Base-by-base conservation (phyloP, 2,329 filamentous ascomycete species). In the Lomentospora prolificans region DNA sequence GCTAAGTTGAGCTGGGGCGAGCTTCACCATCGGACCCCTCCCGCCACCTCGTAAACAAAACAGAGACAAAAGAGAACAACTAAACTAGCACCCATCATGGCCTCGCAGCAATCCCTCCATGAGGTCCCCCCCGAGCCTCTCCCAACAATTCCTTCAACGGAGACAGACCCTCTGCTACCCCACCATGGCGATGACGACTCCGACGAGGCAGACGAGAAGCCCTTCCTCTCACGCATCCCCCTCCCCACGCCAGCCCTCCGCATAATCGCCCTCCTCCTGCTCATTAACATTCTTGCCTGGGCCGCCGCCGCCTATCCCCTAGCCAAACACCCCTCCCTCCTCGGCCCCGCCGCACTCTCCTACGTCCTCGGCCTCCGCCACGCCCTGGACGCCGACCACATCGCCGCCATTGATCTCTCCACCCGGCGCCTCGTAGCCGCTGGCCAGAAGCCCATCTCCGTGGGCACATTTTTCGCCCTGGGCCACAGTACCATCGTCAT, bases 361-460 rank as follows among this genome's bases (percentile, higher is more conserved):
- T 97, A 95, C 69, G 89, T 89, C 0, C 80, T 97, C 9, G 92
- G 92, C 2, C 79, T 97, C 10, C 86, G 92, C 44, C 92, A 97
- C 75, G 92, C 92, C n/a, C 82, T 97, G 48, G 94, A 97, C 65
- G 94, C 92, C n/a, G 92, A 97, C 70, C 94, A 97, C 68, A 81
- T 79, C 64, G 71, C 72, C 63, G 92, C 91, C 60, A 99, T 97
- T 64, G 92, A 97, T 70, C 80, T 97, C 36, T 95, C 95, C 85
- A 97, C 94, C 1, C 81, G 94, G 3, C 84, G 92, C 5, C 81
- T 97, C 24, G 83, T 97, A 36, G 91, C 91, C 0, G 81, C 88
- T 0, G 90, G 90, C 17, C 89, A 94, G 65, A 82, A 82, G 1
- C 91, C 92, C 2, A 90, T 95, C 9, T 92, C 91, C 0, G 92